Conservation (phyloP, 2,329 filamentous ascomycete genomes). For the Catunica adiposa region DNA sequence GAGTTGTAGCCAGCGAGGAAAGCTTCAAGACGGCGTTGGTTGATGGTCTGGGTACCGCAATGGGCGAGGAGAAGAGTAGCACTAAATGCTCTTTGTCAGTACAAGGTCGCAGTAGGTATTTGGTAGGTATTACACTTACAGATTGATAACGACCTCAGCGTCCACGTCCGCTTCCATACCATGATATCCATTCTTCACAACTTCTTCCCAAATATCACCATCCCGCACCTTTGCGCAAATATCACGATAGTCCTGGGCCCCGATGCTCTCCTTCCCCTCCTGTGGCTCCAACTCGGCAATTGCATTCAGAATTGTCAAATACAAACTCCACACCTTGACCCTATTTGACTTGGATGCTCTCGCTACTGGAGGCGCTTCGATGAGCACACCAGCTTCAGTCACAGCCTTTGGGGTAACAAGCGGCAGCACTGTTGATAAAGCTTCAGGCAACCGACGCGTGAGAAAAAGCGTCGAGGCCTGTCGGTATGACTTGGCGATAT, state of each 20-base stretch:
- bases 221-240: slow-evolving; percentile 74
- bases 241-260: slow-evolving; percentile 66
- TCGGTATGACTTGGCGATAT: slow-evolving; percentile 83
- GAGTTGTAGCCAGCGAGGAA: slow-evolving; percentile 52
- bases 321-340: slow-evolving; percentile 95
- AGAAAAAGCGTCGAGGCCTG: slow-evolving; percentile 89
- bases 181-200: slow-evolving; percentile 73
- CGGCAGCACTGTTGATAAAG: slow-evolving; percentile 68
- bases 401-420: slow-evolving; percentile 49
- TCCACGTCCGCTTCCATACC: slow-evolving; percentile 83
- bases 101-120: not conserved
- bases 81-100: slow-evolving; percentile 28
- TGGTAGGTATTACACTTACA: slow-evolving; percentile 36
- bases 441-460: slow-evolving; percentile 82
- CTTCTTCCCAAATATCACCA: slow-evolving; percentile 86
- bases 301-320: slow-evolving; percentile 81
- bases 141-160: slow-evolving; percentile 78
- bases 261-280: slow-evolving; percentile 79
- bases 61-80: slow-evolving; percentile 85
- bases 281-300: slow-evolving; percentile 77
- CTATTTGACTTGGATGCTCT: slow-evolving; percentile 65
- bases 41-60: slow-evolving; percentile 63
- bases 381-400: slow-evolving; percentile 28
- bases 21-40: slow-evolving; percentile 74
- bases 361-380: slow-evolving; percentile 55